Evolutionary conservation across 2,329 filamentous ascomycete genomes (phyloP).

Genomic region (Lachnellula cervina): DNA sequence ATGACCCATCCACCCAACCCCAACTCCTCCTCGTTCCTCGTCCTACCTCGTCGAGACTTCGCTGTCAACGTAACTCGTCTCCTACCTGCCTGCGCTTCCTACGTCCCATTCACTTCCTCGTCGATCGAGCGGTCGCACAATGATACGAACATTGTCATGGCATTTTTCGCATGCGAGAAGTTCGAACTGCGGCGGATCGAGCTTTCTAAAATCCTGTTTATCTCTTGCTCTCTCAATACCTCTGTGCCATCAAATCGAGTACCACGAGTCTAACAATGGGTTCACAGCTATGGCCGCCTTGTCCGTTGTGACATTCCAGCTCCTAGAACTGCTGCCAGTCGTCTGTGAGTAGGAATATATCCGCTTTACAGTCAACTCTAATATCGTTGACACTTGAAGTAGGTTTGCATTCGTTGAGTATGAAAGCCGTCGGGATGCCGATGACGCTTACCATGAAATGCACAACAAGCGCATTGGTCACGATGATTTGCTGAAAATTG

Average conservation of each 20-base stretch:
- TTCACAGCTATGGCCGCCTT: conserved; percentile 82
- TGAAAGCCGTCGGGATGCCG: conserved; percentile 94
- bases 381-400: conserved; percentile 35
- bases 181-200: conserved; percentile 25
- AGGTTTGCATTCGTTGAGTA: conserved; percentile 99
- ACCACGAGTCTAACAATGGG: conserved; percentile 23
- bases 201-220: conserved; percentile 22
- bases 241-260: conserved; percentile 18
- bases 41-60: conserved; percentile 40
- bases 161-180: conserved; percentile 24
- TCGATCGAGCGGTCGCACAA: conserved; percentile 37
- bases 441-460: conserved; percentile 99
- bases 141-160: conserved; percentile 29
- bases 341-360: conserved; percentile 67
- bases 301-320: conserved; percentile 98
- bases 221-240: conserved; percentile 23
- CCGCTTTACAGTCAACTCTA: conserved; percentile 24
- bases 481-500: conserved; percentile 94
- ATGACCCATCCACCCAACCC: conserved; percentile 30
- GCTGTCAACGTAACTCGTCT: conserved; percentile 41
- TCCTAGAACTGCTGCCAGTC: conserved; percentile 85
- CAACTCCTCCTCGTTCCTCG: conserved; percentile 28
- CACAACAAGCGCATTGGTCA: conserved; percentile 95
- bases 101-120: conserved; percentile 32
- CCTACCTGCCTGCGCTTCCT: conserved; percentile 35